Evolutionary conservation across 2,329 filamentous ascomycete species (phyloP), one percentile per base, ranked within the genome.

Genomic region (Penicillium occitanis): DNA sequence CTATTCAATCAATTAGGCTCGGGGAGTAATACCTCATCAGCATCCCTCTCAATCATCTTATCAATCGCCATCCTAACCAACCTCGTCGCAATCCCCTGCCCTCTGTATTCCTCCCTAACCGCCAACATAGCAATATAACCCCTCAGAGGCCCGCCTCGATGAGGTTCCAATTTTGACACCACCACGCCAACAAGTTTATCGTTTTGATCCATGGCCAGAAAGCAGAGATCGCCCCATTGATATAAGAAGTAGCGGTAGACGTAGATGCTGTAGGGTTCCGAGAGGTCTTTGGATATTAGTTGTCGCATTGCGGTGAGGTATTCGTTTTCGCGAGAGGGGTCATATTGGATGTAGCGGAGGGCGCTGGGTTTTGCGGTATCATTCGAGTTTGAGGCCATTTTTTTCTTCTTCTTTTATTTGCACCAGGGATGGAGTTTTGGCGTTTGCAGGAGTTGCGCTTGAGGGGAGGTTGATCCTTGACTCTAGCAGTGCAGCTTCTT

Each of bases 81-180:
- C 48, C 89, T 88, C 0, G 93, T 97, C 1, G 91, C 95, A 67
- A 99, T 93, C 1, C 95, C 94, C 69, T 89, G 87, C 5, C 93
- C 93, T 25, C 95, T 89, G 73, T 92, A 90, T 30, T 88, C 82
- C 46, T 92, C 88, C 51, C 89, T 87, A 5, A 97, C 93, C n/a
- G 95, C 95, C 50, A 99, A 85, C 95, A 99, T 99, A 74, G 95
- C 95, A 71, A 99, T 98, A 80, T 99, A 99, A 66, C 95, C 95
- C 69, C 95, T 88, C 69, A 93, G 84, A 1, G 93, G 93, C 69
- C 94, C 93, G 5, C 90, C 91, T 25, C 91, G 87, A 80, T 99
- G 95, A 28, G 88, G 86, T 77, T 99, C 95, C 67, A 99, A 87
- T 78, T 99, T 99, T 79, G 91, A 97, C 67, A 99, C 89, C 53